Evolutionary conservation across 495 filamentous ascomycete genomes (phyloP), one percentile per base, ranked within the genome.

Genomic region (Jackrogersella minutella): DNA sequence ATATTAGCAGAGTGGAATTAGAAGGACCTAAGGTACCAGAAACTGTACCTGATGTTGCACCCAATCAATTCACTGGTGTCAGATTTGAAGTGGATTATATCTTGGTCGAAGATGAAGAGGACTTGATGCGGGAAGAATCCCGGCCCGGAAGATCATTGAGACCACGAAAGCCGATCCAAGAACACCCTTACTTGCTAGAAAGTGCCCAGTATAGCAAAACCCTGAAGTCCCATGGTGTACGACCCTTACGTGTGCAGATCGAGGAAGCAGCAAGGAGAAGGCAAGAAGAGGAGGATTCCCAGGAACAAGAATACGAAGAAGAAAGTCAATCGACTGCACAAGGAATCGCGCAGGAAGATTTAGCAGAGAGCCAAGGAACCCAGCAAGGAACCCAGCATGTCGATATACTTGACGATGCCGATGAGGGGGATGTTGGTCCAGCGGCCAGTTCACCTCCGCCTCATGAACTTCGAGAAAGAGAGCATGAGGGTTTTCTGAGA

Each of bases 151-250:
- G 82, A 14, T 84, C 79, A 24, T 74, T 93, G 13, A 82, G 91
- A 26, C 84, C 89, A 21, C 82, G 91, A 54, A 92, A 91, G 55
- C 85, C 89, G 2, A 91, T 91, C 30, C 91, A 93, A 69, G 74
- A 91, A 50, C 88, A 91, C 64, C 90, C 90, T 0, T 93, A 92
- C 71, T 73, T 85, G 1, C 68, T 90, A 4, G 90, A 93, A 67
- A 82, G 82, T 66, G 88, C 82, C n/a, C 84, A 85, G 57, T 91
- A 92, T 70, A 79, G 81, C 17, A 82, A 71, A 6, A 78, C 81
- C 7, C 82, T 91, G 72, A 86, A 83, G 54, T 84, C 84, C 5
- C 77, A 87, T 39, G 90, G 90, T 0, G 60, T 92, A 6, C 85
- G 83, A 58, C 89, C 90, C 0, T 76, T 92, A 31, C 84, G 81